phyloP scores from a whole-genome alignment of 192 early-diverging fungal genomes.

The Gryganskiella cystojenkinii region DNA sequence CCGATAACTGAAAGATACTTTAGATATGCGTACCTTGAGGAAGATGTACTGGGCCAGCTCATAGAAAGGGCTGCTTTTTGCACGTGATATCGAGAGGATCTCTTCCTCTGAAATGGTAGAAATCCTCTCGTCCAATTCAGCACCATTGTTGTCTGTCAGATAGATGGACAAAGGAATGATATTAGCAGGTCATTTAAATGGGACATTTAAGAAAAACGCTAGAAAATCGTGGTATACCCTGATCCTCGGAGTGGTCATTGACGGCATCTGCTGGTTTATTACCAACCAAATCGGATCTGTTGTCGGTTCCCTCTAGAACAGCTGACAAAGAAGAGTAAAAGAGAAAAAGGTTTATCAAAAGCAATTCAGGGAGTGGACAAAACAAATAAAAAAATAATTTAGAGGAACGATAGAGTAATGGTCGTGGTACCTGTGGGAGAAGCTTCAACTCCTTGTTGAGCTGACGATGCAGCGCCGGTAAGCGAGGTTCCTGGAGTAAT shows the following conservation, averaged over 20 bases:
- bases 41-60: no score
- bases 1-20: no score
- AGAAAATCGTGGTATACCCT: neutral
- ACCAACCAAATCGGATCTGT: neutral
- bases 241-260: neutral
- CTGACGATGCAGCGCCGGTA: neutral
- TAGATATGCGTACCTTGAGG: no score
- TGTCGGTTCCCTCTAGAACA: neutral
- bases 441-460: neutral
- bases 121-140: no score
- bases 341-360: neutral
- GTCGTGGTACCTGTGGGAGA: neutral
- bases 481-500: constrained; percentile 9
- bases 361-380: constrained; percentile 1
- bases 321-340: neutral
- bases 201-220: neutral
- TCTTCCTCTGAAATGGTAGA: no score
- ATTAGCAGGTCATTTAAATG: neutral
- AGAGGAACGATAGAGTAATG: neutral
- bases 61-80: no score
- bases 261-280: neutral
- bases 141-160: no score
- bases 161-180: constrained; percentile 1
- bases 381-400: neutral
- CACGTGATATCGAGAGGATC: no score